These are phyloP conservation scores for Starmerella powellii DNA, from an alignment of 805 yeast genomes.

Conservation along the genomic window DNA sequence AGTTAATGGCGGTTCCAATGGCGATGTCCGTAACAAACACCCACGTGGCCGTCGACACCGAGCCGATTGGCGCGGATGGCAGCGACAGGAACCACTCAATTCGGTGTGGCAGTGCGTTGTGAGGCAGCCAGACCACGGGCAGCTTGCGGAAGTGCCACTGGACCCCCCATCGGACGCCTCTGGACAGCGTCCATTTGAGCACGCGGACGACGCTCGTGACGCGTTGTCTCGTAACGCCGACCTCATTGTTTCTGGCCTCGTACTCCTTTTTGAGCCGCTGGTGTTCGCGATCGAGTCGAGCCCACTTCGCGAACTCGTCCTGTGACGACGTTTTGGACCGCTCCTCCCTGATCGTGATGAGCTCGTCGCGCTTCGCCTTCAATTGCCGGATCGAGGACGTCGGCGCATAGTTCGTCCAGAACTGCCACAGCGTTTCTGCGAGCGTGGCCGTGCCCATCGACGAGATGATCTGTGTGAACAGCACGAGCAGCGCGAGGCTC, in stretches of 20 bases:
- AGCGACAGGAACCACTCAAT: conserved; percentile 49
- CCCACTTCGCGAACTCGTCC: conserved; percentile 93
- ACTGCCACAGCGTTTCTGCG: conserved; percentile 32
- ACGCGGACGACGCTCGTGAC: conserved; percentile 31
- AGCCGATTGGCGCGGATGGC: conserved; percentile 51
- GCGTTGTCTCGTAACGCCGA: conserved; percentile 31
- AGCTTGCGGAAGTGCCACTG: conserved; percentile 43
- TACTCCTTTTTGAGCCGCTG: conserved; percentile 48
- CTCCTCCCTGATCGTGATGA: conserved; percentile 38
- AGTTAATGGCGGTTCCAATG: not conserved
- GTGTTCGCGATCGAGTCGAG: conserved; percentile 65
- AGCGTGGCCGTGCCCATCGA: conserved; percentile 22
- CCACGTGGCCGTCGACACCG: conserved; percentile 38
- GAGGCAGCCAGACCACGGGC: conserved; percentile 49
- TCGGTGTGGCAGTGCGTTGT: conserved; percentile 42
- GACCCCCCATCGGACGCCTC: conserved; percentile 34
- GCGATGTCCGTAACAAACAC: conserved; percentile 11
- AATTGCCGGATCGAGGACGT: conserved; percentile 29
- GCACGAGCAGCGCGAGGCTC: conserved; percentile 18
- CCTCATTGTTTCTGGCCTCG: conserved; percentile 30
- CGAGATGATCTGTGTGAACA: conserved; percentile 19
- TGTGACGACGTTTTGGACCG: conserved; percentile 65
- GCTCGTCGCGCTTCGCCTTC: conserved; percentile 33
- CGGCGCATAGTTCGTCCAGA: conserved; percentile 31
- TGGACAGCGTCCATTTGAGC: conserved; percentile 32